Evolutionary conservation across 2,329 filamentous ascomycete genomes (phyloP).

Genomic region (Didymella segeticola): DNA sequence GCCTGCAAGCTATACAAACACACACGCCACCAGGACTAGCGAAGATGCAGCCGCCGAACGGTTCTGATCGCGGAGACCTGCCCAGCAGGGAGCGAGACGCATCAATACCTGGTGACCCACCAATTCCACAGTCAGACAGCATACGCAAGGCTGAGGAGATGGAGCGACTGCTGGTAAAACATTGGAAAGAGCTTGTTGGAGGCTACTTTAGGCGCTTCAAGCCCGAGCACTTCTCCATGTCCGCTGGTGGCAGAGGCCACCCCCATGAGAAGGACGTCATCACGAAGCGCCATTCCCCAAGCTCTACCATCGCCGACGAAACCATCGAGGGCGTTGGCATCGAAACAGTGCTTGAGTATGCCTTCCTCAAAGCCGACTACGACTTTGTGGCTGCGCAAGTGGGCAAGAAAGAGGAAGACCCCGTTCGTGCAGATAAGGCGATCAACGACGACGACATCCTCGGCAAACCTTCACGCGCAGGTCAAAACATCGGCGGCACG

Average conservation of each 20-base stretch:
- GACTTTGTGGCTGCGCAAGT: slow-evolving; percentile 94
- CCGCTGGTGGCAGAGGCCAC: slow-evolving; percentile 47
- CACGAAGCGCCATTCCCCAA: slow-evolving; percentile 32
- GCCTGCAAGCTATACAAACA: slow-evolving; percentile 55
- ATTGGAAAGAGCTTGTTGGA: slow-evolving; percentile 85
- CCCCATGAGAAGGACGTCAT: slow-evolving; percentile 41
- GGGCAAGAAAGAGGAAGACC: slow-evolving; percentile 75
- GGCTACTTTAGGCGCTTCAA: slow-evolving; percentile 94
- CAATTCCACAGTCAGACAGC: slow-evolving; percentile 53
- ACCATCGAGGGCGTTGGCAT: slow-evolving; percentile 62
- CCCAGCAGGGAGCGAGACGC: slow-evolving; percentile 33
- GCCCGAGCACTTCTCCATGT: slow-evolving; percentile 74
- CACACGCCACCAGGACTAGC: slow-evolving; percentile 55
- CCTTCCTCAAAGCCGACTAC: slow-evolving; percentile 90
- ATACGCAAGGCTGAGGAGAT: slow-evolving; percentile 69
- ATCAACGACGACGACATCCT: slow-evolving; percentile 87
- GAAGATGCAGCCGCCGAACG: slow-evolving; percentile 43
- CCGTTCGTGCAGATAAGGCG: slow-evolving; percentile 73
- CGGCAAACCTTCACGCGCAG: slow-evolving; percentile 63
- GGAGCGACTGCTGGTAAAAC: slow-evolving; percentile 72
- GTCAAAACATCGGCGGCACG: slow-evolving; percentile 71
- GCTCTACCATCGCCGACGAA: slow-evolving; percentile 31
- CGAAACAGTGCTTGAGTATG: slow-evolving; percentile 84
- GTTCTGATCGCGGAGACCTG: slow-evolving; percentile 28
- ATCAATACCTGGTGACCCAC: slow-evolving; percentile 33